A percentile compares a stretch with the other conserved stretches of the same genome.
Evolutionary conservation across 208 protist species (phyloP).

Genomic region (Wallacemonas sp.): DNA sequence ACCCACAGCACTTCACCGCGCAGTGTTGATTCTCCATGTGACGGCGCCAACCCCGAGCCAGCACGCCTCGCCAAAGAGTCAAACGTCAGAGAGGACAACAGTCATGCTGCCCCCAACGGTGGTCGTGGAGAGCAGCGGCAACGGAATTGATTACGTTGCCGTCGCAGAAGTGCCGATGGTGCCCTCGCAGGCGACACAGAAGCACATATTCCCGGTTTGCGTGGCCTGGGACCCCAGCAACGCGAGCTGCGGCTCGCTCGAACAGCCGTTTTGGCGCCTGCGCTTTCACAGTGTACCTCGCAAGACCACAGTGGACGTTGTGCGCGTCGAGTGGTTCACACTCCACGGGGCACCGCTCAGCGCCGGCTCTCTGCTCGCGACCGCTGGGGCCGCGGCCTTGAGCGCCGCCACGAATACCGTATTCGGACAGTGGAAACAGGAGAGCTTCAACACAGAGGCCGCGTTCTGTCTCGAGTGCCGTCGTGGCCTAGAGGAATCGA

Average conservation of each 20-base stretch:
- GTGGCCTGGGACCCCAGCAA: slow-evolving; percentile 9
- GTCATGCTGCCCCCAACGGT: slow-evolving; percentile 10
- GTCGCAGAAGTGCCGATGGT: slow-evolving; percentile 22
- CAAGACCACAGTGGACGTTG: slow-evolving; percentile 35
- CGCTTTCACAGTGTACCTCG: slow-evolving; percentile 19
- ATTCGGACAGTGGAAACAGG: slow-evolving; percentile 36
- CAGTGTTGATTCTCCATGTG: not conserved
- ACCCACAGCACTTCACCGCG: slow-evolving; percentile 3
- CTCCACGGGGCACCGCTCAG: slow-evolving; percentile 16
- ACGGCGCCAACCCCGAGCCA: not conserved
- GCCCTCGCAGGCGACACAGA: not conserved
- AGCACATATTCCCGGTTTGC: slow-evolving; percentile 4
- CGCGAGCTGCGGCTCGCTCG: slow-evolving; percentile 2
- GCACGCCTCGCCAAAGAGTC: not conserved
- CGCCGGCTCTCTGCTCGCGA: slow-evolving; percentile 11
- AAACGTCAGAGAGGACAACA: not conserved
- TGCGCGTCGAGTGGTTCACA: slow-evolving; percentile 47
- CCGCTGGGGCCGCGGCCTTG: too few species aligned
- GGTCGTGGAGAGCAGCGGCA: slow-evolving; percentile 78
- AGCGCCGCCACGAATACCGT: not conserved
- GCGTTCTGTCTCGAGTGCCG: slow-evolving; percentile 54
- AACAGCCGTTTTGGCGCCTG: slow-evolving; percentile 38
- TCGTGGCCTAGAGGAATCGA: slow-evolving; percentile 55
- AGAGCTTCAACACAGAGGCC: slow-evolving; percentile 53
- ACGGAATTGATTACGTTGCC: slow-evolving; percentile 69